phyloP scores from a whole-genome alignment of 75 land plant species.

The Isoetes taiwanensis region DNA sequence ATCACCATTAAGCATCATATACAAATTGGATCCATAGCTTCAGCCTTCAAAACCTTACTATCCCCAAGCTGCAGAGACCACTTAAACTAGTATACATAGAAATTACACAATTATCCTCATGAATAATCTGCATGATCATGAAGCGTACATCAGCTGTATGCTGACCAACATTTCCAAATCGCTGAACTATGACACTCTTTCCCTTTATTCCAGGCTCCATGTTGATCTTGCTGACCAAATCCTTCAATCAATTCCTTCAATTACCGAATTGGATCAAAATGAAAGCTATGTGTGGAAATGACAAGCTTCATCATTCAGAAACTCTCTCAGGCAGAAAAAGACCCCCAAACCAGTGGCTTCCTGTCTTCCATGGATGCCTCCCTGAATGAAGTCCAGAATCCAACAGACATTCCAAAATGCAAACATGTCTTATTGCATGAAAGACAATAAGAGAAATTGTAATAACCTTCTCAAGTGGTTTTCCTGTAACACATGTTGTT shows the following conservation, averaged over 20 bases:
- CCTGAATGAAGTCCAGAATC: conserved; percentile 5
- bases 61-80: too few species aligned
- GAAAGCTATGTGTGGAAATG: not conserved
- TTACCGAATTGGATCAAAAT: too few species aligned
- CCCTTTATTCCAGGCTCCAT: conserved; percentile 19
- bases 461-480: conserved; percentile 22
- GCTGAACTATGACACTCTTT: conserved; percentile 24
- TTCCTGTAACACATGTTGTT: conserved; percentile 31
- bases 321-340: conserved; percentile 28
- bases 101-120: too few species aligned
- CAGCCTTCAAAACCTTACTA: too few species aligned
- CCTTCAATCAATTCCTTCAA: conserved; percentile 3
- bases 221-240: conserved; percentile 12
- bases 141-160: conserved; percentile 24
- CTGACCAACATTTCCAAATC: conserved; percentile 29
- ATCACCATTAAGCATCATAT: too few species aligned
- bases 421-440: too few species aligned
- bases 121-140: not conserved
- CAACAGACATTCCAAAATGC: too few species aligned
- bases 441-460: not conserved
- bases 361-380: conserved; percentile 30
- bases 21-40: too few species aligned
- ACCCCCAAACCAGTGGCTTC: conserved; percentile 33
- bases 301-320: conserved; percentile 20
- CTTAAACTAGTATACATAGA: too few species aligned